A percentile compares a stretch with the other conserved stretches of the same genome.
Conservation (phyloP, 1,139 yeast species). For the Pichia terricola region DNA sequence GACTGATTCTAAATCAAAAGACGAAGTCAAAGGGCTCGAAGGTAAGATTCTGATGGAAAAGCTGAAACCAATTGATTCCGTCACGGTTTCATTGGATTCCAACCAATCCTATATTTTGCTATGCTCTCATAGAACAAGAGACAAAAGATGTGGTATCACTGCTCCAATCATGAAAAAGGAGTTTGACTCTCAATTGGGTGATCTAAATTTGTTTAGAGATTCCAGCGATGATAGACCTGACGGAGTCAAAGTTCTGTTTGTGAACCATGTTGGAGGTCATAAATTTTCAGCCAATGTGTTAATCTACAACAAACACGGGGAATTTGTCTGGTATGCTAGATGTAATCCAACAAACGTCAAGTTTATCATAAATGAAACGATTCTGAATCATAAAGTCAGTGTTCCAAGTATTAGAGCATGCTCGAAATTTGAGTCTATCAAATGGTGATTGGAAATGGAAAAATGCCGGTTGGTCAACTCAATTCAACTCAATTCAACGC, state of each 20-base stretch:
- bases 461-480: too few species aligned
- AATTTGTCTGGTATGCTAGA: conserved; percentile 81
- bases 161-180: conserved; percentile 88
- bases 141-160: conserved; percentile 85
- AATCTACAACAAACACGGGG: conserved; percentile 63
- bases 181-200: conserved; percentile 64
- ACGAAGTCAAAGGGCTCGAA: conserved; percentile 6
- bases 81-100: conserved; percentile 29
- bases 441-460: conserved; percentile 51
- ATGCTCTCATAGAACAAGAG: conserved; percentile 87
- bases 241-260: conserved; percentile 61
- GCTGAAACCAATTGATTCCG: conserved; percentile 14
- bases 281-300: conserved; percentile 85
- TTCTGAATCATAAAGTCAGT: conserved; percentile 61
- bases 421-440: conserved; percentile 41
- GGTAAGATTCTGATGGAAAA: conserved; percentile 9
- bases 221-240: conserved; percentile 58
- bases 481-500: too few species aligned
- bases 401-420: conserved; percentile 61
- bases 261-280: conserved; percentile 93
- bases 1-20: conserved; percentile 4
- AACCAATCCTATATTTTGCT: conserved; percentile 56
- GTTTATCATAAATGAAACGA: conserved; percentile 67
- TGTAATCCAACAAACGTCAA: conserved; percentile 69
- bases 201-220: conserved; percentile 64